A percentile compares a stretch with the other conserved stretches of the same genome.
These are phyloP conservation scores for Gastrodia elata DNA, from an alignment of 106 monocot species.

Conservation along the genomic window DNA sequence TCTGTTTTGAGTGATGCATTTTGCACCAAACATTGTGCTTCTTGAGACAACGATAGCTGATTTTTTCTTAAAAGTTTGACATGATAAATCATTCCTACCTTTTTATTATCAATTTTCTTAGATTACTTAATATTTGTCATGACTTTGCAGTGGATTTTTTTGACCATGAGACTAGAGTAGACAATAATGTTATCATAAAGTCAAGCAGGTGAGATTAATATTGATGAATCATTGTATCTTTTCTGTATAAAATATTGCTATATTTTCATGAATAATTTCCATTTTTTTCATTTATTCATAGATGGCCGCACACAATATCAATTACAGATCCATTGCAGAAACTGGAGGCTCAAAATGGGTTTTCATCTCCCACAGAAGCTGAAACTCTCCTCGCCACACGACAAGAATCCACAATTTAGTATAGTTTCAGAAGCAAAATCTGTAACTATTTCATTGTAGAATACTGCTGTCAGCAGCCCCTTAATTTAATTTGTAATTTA, in stretches of 20 bases:
- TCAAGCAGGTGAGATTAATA: constrained; percentile 5
- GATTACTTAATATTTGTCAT: neutral
- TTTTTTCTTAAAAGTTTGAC: neutral
- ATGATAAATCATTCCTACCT: neutral
- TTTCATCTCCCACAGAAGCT: constrained; percentile 3
- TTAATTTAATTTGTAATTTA: too few species aligned
- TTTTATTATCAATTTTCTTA: neutral
- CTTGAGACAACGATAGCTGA: neutral
- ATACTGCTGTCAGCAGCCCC: too few species aligned
- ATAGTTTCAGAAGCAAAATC: too few species aligned
- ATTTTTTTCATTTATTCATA: neutral
- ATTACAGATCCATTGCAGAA: constrained; percentile 4
- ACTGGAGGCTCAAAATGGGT: neutral
- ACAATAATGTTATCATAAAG: constrained; percentile 4
- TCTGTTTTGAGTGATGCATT: too few species aligned
- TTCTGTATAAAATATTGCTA: neutral
- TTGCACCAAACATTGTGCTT: neutral
- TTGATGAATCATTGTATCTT: neutral
- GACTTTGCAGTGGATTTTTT: constrained; percentile 8
- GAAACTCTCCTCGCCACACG: neutral
- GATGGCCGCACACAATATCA: constrained; percentile 8
- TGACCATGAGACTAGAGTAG: constrained; percentile 3
- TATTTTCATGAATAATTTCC: neutral
- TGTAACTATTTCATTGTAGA: too few species aligned
- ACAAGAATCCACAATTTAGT: neutral